phyloP scores from a whole-genome alignment of 164 flowering plant genomes.

The Umbellularia californica region DNA sequence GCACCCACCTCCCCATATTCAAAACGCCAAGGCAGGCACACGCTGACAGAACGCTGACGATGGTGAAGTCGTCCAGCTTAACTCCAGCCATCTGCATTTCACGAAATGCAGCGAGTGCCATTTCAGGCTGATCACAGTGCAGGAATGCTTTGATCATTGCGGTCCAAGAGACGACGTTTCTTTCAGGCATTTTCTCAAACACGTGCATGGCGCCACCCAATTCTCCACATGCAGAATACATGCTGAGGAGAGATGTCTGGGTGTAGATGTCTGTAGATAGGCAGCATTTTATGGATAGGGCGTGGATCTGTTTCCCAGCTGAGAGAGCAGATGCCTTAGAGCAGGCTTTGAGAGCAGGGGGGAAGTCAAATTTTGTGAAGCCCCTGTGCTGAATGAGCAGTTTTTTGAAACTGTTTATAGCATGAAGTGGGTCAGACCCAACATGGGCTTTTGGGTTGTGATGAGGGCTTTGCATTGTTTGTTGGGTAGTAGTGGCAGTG shows the following conservation, averaged over 20 bases:
- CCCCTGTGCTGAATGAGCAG: constrained; percentile 2
- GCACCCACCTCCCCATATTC: constrained; percentile 17
- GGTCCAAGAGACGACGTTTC: constrained; percentile 19
- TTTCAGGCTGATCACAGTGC: constrained; percentile 1
- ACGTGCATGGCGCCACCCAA: background rate
- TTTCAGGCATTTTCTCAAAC: constrained; percentile 15
- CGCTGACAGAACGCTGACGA: constrained; percentile 7
- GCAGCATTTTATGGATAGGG: constrained; percentile 53
- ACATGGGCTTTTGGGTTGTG: background rate
- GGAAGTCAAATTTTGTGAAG: constrained; percentile 13
- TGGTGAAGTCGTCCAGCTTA: background rate
- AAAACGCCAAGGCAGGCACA: constrained; percentile 18
- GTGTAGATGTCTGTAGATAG: constrained; percentile 21
- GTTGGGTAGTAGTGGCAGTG: background rate
- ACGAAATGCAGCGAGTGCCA: constrained; percentile 4
- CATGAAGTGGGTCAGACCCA: constrained; percentile 1
- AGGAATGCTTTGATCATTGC: constrained; percentile 16
- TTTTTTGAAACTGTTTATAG: constrained; percentile 14
- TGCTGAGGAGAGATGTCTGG: constrained; percentile 9
- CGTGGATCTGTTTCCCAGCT: constrained; percentile 43
- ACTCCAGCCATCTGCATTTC: constrained; percentile 5
- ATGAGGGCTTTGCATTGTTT: background rate
- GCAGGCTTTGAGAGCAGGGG: constrained; percentile 24
- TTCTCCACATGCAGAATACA: constrained; percentile 2
- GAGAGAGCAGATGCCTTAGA: constrained; percentile 11